Percentiles rank a stretch among this genome's conserved stretches.
Evolutionary conservation across 176 grass and related monocot species (phyloP).

Genomic region (Luzula sylvatica): DNA sequence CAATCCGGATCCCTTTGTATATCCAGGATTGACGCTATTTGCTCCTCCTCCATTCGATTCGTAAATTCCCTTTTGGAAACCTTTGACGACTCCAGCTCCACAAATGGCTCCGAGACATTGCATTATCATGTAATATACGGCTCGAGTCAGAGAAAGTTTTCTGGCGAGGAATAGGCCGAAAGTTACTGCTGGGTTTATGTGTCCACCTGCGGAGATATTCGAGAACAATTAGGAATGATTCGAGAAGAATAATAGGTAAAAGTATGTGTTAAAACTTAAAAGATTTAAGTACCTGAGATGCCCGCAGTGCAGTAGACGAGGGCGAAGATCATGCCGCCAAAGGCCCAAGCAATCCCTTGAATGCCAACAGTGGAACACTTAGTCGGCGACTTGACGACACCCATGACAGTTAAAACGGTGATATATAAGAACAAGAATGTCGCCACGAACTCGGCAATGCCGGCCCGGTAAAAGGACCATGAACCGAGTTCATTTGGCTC

Average conservation of each 20-base stretch:
- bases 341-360: slow-evolving; percentile 44
- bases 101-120: slow-evolving; percentile 51
- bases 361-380: slow-evolving; percentile 42
- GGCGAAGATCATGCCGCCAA: slow-evolving; percentile 47
- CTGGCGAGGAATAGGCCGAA: slow-evolving; percentile 39
- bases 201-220: slow-evolving; percentile 21
- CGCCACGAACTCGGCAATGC: slow-evolving; percentile 38
- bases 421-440: slow-evolving; percentile 49
- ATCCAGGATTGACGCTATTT: slow-evolving; percentile 31
- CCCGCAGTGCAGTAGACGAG: slow-evolving; percentile 48
- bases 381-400: slow-evolving; percentile 16
- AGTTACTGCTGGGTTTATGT: slow-evolving; percentile 48
- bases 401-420: slow-evolving; percentile 39
- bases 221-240: background rate
- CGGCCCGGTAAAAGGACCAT: slow-evolving; percentile 43
- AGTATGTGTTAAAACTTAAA: background rate
- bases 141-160: slow-evolving; percentile 42
- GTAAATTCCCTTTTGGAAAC: slow-evolving; percentile 34
- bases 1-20: slow-evolving; percentile 41
- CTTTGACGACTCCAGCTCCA: slow-evolving; percentile 45
- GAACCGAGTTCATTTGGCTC: slow-evolving; percentile 27
- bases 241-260: background rate
- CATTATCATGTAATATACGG: slow-evolving; percentile 46
- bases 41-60: slow-evolving; percentile 32
- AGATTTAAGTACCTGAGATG: slow-evolving; percentile 27